Base-by-base conservation (phyloP, 164 flowering plant genomes). In the Buxus sempervirens region DNA sequence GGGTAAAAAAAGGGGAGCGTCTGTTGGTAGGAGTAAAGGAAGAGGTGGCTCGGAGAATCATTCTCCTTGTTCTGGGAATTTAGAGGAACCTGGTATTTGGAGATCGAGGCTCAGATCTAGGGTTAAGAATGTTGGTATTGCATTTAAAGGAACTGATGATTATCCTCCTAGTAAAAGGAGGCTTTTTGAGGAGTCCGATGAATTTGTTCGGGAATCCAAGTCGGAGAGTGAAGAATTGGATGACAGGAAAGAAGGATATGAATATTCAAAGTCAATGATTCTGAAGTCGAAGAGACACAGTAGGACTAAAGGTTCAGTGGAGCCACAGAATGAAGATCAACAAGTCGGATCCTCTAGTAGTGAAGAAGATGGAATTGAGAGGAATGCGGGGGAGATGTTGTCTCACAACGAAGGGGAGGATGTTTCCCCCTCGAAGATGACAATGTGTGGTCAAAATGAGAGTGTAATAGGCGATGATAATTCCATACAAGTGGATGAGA, bases 91-190 rank as follows among this genome's bases (percentile, higher is more conserved):
- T 13, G 71, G 67, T 62, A 70, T 67, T 55, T 86, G 93, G 98
- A 75, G 55, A 27, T 75, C 83, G n/a, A 84, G 97, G 83, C 78
- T 89, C 77, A 84, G 96, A 70, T 68, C 90, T 62, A 91, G 88
- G 79, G 73, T 54, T 54, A 81, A 70, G 53, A 72, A 73, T 62
- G 71, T 24, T 25, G 71, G 60, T 58, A 45, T 67, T 61, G 67
- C 13, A 21, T 61, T 63, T 27, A 79, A 68, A 68, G 75, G 60
- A 56, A 77, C 61, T 62, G 55, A 70, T 20, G 54, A 36, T 19
- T 69, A 76, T 5, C 62, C 73, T 2, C 75, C 68, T 36, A 80
- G 91, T 60, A 90, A 82, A 66, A 78, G 87, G 77, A 87, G 77
- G 79, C 84, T 88, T 66, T 82, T 83, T 70, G 72, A 74, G 55